A percentile compares a stretch with the other conserved stretches of the same genome.
Conservation (phyloP, 1,284 basidiomycete genomes). For the Austroboletus niveus region DNA sequence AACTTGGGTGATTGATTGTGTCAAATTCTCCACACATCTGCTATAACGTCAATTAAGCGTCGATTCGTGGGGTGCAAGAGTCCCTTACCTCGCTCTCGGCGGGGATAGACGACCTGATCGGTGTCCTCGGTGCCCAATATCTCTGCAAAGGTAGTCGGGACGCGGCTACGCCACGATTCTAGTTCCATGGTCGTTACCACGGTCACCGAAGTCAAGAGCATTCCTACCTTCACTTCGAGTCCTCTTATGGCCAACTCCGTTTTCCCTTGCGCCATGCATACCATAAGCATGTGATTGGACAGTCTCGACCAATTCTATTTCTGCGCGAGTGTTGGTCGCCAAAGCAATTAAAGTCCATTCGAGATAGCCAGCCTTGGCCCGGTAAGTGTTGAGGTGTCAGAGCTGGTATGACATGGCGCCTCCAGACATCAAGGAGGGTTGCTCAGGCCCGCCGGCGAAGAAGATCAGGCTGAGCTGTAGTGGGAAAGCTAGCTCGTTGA, state of each 20-base stretch:
- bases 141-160: constrained; percentile 23
- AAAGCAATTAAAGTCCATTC: constrained; percentile 28
- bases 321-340: constrained; percentile 13
- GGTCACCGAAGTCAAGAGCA: constrained; percentile 29
- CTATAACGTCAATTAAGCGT: constrained; percentile 13
- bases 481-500: constrained; percentile 14
- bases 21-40: constrained; percentile 33
- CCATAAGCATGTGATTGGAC: constrained; percentile 23
- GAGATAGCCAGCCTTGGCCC: constrained; percentile 25
- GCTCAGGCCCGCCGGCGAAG: constrained; percentile 67
- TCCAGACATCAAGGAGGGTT: constrained; percentile 71
- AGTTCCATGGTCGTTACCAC: constrained; percentile 7
- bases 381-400: constrained; percentile 20
- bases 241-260: too few species aligned
- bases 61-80: background rate
- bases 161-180: constrained; percentile 14
- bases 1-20: background rate
- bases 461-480: constrained; percentile 38
- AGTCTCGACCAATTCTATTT: too few species aligned
- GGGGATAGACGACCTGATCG: constrained; percentile 31
- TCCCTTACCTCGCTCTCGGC: constrained; percentile 13
- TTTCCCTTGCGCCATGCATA: constrained; percentile 24
- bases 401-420: constrained; percentile 53
- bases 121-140: constrained; percentile 14
- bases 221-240: too few species aligned